phyloP scores from a whole-genome alignment of 140 eudicot genomes.

The Oenanthe javanica region DNA sequence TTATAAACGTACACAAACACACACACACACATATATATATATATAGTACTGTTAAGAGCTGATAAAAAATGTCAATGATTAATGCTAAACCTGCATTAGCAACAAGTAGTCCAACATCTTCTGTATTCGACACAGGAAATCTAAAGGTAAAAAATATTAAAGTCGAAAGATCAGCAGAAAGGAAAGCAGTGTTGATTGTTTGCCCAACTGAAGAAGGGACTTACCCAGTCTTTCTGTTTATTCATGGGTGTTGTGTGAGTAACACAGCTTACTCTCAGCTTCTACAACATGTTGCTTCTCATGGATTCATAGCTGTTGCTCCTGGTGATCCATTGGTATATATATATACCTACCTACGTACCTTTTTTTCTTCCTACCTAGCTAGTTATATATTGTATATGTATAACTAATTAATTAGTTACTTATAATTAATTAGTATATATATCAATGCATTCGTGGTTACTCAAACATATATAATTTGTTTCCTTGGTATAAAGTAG shows the following conservation, averaged over 20 bases:
- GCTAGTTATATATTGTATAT: not conserved
- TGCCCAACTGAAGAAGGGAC: not conserved
- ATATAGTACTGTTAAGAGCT: not conserved
- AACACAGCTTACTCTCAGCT: not conserved
- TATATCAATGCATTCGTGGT: too few species aligned
- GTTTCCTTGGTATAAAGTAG: too few species aligned
- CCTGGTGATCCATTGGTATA: slow-evolving; percentile 7
- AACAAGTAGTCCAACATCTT: not conserved
- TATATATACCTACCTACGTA: not conserved
- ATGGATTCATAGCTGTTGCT: slow-evolving; percentile 11
- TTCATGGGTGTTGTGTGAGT: not conserved
- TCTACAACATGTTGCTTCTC: slow-evolving; percentile 6
- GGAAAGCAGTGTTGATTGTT: not conserved
- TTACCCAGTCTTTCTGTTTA: not conserved
- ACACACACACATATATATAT: not conserved
- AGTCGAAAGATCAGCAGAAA: not conserved
- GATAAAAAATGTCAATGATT: not conserved
- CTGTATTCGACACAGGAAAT: slow-evolving; percentile 1
- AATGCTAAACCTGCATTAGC: not conserved
- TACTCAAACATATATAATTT: too few species aligned
- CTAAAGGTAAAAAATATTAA: not conserved
- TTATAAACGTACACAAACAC: not conserved
- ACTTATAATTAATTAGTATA: too few species aligned
- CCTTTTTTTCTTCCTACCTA: not conserved
- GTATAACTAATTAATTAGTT: too few species aligned